phyloP scores from a whole-genome alignment of 495 filamentous ascomycete species.

The Astrothelium subdiscretum region DNA sequence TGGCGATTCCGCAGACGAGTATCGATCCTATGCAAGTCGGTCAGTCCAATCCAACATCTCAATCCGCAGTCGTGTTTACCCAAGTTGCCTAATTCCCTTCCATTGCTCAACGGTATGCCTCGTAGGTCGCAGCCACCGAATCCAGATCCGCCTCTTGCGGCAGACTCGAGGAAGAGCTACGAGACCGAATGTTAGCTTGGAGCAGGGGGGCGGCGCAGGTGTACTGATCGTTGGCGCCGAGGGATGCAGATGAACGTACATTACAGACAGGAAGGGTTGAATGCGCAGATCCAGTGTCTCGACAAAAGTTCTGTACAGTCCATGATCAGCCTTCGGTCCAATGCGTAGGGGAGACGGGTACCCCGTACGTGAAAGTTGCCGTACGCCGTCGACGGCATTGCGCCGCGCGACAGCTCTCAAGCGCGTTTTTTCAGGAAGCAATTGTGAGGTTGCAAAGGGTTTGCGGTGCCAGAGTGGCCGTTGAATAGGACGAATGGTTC shows the following conservation, averaged over 20 bases:
- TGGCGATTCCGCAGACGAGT: constrained; percentile 65
- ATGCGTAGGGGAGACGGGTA: constrained; percentile 10
- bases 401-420: neutral
- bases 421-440: neutral
- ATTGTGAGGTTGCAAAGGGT: neutral
- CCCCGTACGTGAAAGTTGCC: constrained; percentile 67
- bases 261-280: constrained; percentile 94
- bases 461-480: neutral
- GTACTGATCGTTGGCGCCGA: constrained; percentile 6
- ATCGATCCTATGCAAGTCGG: constrained; percentile 62
- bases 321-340: constrained; percentile 20
- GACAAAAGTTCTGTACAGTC: constrained; percentile 72
- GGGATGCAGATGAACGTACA: constrained; percentile 46
- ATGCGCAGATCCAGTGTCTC: constrained; percentile 40
- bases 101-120: constrained; percentile 59
- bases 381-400: constrained; percentile 59
- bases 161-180: constrained; percentile 47
- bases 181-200: neutral
- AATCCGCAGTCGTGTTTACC: constrained; percentile 46
- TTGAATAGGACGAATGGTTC: neutral
- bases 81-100: constrained; percentile 63
- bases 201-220: constrained; percentile 16
- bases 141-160: constrained; percentile 29
- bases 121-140: constrained; percentile 58
- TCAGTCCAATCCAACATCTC: neutral